Evolutionary conservation across 768 basidiomycete genomes (phyloP).

Genomic region (Aureoboletus auriporus): DNA sequence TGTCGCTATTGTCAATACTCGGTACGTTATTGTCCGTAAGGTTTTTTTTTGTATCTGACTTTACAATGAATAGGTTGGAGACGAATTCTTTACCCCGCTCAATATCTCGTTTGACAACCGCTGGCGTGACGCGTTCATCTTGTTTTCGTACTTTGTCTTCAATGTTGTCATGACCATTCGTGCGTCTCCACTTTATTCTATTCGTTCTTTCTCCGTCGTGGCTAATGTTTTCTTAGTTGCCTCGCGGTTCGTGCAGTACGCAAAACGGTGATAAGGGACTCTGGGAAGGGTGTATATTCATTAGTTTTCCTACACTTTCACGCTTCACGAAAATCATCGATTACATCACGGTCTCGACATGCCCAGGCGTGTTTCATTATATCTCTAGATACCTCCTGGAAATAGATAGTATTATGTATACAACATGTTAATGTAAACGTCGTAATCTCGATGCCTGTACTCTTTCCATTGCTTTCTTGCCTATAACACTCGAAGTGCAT

Average conservation of each 20-base stretch:
- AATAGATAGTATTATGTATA: too few species aligned
- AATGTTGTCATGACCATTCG: slow-evolving; percentile 61
- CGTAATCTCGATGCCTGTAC: too few species aligned
- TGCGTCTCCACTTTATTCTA: slow-evolving; percentile 18
- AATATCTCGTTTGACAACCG: slow-evolving; percentile 59
- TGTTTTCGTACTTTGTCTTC: slow-evolving; percentile 66
- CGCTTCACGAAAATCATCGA: too few species aligned
- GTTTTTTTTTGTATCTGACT: not conserved
- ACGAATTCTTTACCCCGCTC: slow-evolving; percentile 65
- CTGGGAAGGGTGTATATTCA: too few species aligned
- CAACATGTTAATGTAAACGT: too few species aligned
- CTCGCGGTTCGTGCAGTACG: slow-evolving; percentile 67
- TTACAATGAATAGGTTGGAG: slow-evolving; percentile 41
- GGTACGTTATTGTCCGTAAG: slow-evolving; percentile 21
- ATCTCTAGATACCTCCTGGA: too few species aligned
- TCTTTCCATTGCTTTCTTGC: too few species aligned
- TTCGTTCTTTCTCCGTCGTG: not conserved
- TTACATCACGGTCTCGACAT: too few species aligned
- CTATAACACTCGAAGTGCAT: too few species aligned
- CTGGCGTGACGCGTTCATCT: slow-evolving; percentile 68
- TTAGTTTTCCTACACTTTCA: too few species aligned
- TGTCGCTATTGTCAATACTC: slow-evolving; percentile 75
- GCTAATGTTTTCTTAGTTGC: slow-evolving; percentile 39
- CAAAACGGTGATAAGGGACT: slow-evolving; percentile 42
- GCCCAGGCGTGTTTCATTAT: too few species aligned